A percentile compares a stretch with the other conserved stretches of the same genome.
phyloP scores from a whole-genome alignment of 495 filamentous ascomycete species.

The Penicillium ochrochloron region DNA sequence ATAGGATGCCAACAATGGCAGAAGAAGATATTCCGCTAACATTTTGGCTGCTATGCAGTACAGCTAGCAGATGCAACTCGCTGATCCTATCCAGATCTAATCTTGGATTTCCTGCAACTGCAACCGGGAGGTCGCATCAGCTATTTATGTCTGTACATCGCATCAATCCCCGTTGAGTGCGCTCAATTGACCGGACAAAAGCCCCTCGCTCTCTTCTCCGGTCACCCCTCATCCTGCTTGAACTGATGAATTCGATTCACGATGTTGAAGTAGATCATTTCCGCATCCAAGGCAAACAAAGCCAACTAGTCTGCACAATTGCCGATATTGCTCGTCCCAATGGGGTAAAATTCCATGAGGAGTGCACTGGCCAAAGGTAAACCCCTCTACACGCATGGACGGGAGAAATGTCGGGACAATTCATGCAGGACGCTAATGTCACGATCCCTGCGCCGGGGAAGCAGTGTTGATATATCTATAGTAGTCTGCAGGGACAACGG shows the following conservation, averaged over 20 bases:
- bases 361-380: slow-evolving; percentile 13
- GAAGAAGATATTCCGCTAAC: slow-evolving; percentile 31
- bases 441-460: slow-evolving; percentile 4
- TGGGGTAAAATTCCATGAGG: slow-evolving; percentile 32
- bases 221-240: slow-evolving; percentile 8
- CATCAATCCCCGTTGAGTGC: not conserved
- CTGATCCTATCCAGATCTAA: slow-evolving; percentile 15
- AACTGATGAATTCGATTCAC: not conserved
- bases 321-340: slow-evolving; percentile 16
- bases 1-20: slow-evolving; percentile 36
- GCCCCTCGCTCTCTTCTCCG: not conserved
- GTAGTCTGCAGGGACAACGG: not conserved
- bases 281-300: not conserved
- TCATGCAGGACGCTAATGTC: slow-evolving; percentile 4
- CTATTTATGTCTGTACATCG: slow-evolving; percentile 13
- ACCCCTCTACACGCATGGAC: slow-evolving; percentile 1
- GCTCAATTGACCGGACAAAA: not conserved
- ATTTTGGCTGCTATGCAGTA: slow-evolving; percentile 20
- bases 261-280: slow-evolving; percentile 14
- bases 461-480: not conserved
- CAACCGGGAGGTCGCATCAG: slow-evolving; percentile 3
- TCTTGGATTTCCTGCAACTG: not conserved
- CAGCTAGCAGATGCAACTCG: slow-evolving; percentile 8
- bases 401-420: slow-evolving; percentile 26
- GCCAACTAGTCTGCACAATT: slow-evolving; percentile 2